A percentile compares a stretch with the other conserved stretches of the same genome.
phyloP scores from a whole-genome alignment of 1,284 basidiomycete genomes.

The Athelia sp. region DNA sequence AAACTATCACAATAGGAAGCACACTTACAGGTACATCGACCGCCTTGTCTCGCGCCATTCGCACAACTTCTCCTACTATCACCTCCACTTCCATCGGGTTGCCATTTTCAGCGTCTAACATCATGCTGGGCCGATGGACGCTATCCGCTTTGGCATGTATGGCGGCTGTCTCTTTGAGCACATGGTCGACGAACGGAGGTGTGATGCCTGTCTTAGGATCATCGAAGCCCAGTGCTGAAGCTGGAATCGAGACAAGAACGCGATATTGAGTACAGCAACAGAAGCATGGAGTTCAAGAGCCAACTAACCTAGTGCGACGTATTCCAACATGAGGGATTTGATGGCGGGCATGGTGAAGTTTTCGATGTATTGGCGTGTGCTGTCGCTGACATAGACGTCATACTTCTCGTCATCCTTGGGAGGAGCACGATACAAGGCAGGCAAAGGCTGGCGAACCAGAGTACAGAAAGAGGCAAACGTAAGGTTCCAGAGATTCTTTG shows the following conservation, averaged over 20 bases:
- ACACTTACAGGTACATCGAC: constrained; percentile 31
- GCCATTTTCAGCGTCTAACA: constrained; percentile 29
- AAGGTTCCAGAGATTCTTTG: constrained; percentile 41
- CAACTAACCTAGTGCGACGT: constrained; percentile 17
- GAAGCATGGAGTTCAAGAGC: too few species aligned
- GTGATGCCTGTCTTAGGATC: constrained; percentile 21
- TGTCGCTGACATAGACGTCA: constrained; percentile 12
- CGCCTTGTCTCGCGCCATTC: constrained; percentile 21
- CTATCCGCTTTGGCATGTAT: constrained; percentile 24
- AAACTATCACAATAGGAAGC: too few species aligned
- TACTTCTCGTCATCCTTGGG: constrained; percentile 5
- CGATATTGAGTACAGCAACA: too few species aligned
- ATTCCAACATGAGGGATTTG: constrained; percentile 25
- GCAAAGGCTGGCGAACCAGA: constrained; percentile 25
- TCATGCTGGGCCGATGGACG: constrained; percentile 18
- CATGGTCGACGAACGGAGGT: constrained; percentile 20
- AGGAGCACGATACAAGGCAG: constrained; percentile 30
- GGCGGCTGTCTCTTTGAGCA: constrained; percentile 23
- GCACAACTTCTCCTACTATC: constrained; percentile 36
- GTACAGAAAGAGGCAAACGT: constrained; percentile 30
- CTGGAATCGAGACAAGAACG: constrained; percentile 6
- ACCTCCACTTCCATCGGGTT: constrained; percentile 41
- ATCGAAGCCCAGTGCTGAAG: constrained; percentile 22
- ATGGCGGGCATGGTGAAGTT: constrained; percentile 24
- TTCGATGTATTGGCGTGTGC: constrained; percentile 22